Percentiles rank a stretch among this genome's conserved stretches.
These are phyloP conservation scores for Daldinia bambusicola DNA, from an alignment of 495 filamentous ascomycete genomes.

Conservation along the genomic window DNA sequence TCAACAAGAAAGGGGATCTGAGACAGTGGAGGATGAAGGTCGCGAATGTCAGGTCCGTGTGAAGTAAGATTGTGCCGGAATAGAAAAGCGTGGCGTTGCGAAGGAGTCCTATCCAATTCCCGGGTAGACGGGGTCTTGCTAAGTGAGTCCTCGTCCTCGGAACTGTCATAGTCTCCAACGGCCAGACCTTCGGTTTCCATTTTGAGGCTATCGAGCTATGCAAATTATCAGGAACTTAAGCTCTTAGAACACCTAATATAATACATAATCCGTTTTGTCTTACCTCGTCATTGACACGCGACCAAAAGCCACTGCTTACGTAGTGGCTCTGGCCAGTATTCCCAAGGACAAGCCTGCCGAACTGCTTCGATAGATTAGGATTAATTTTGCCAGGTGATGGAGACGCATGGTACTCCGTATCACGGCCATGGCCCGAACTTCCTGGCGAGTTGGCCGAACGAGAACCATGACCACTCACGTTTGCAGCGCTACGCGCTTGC, in stretches of 20 bases:
- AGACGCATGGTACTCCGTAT: conserved; percentile 11
- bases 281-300: conserved; percentile 65
- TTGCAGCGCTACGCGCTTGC: conserved; percentile 47
- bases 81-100: conserved; percentile 65
- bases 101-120: conserved; percentile 55
- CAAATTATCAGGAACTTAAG: conserved; percentile 28
- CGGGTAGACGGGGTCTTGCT: conserved; percentile 49
- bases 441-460: conserved; percentile 31
- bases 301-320: conserved; percentile 65
- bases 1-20: conserved; percentile 64
- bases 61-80: conserved; percentile 59
- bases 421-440: conserved; percentile 38
- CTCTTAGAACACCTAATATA: conserved; percentile 11
- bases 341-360: conserved; percentile 57
- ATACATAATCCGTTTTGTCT: conserved; percentile 15
- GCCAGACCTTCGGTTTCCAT: conserved; percentile 50
- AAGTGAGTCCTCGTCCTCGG: conserved; percentile 53
- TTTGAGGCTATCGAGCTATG: conserved; percentile 58
- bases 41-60: conserved; percentile 49
- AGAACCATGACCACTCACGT: conserved; percentile 13
- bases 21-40: conserved; percentile 62
- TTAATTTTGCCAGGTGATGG: conserved; percentile 17
- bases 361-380: conserved; percentile 46
- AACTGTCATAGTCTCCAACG: conserved; percentile 51
- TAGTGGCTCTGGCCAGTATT: conserved; percentile 58